Conservation (phyloP, 306 rosid species). For the Ormosia emarginata region DNA sequence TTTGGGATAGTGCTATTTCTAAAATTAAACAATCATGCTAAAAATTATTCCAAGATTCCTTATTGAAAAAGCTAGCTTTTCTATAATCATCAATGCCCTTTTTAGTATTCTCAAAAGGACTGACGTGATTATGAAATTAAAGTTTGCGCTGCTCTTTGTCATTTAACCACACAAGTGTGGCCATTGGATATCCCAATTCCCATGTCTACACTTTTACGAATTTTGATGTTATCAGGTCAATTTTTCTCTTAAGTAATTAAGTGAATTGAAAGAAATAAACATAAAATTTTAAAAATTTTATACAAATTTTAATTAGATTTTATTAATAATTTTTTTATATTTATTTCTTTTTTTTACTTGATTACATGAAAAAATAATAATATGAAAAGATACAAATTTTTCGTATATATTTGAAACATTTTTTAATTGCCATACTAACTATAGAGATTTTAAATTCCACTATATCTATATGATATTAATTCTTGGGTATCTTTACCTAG, state of each 20-base stretch:
- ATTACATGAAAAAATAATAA: too few species aligned
- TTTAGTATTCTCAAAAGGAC: neutral
- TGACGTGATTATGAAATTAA: neutral
- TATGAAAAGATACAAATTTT: too few species aligned
- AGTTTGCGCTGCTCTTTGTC: neutral
- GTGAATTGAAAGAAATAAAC: too few species aligned
- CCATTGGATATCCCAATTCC: neutral
- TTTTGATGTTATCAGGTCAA: too few species aligned
- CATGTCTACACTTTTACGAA: neutral
- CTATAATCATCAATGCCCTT: neutral
- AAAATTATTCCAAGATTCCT: neutral
- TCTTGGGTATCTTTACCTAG: neutral
- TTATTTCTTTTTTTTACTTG: too few species aligned
- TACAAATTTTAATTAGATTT: too few species aligned
- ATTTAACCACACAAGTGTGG: neutral
- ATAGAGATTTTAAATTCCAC: neutral
- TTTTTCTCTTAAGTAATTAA: too few species aligned
- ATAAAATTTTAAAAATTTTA: too few species aligned
- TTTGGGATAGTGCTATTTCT: neutral
- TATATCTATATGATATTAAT: neutral
- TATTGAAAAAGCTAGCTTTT: neutral
- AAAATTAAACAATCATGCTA: neutral
- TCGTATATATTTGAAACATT: neutral
- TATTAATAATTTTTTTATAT: too few species aligned
- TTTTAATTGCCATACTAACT: neutral